Base-by-base conservation (phyloP, 805 yeast genomes). In the Ogataea methanolica region DNA sequence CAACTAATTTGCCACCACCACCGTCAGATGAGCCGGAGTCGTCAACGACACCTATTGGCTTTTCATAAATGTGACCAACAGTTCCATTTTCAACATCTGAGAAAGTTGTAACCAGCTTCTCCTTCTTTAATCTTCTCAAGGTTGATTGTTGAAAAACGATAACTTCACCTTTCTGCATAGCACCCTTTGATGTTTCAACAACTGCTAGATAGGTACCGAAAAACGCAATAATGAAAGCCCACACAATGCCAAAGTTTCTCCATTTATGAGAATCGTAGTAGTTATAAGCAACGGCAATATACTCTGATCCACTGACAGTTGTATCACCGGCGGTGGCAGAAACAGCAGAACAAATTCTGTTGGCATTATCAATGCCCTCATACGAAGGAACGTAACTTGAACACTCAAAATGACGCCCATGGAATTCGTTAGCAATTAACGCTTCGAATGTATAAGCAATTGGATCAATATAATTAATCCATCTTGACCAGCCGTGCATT, bases 161-260 rank as follows among this genome's bases (percentile, higher is more conserved):
- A 33, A 84, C 72, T 64, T 85, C 91, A 71, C 91, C 91, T 66
- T 80, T 80, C 63, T 80, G 86, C 70, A 75, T 72, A 3, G 86
- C 79, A 61, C 83, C 80, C 59, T 74, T 76, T 56, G 80, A 79
- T 52, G 58, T 67, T 61, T 85, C 91, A 45, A 80, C 74, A 48
- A 80, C 68, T 3, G 68, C 34, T 49, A 85, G 62, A 61, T 84
- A 83, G 11, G 77, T 69, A 44, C 53, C 58, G 45, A 83, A 70
- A 65, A 85, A 82, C 63, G 80, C 73, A 39, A 82, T 48, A 22
- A 67, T 65, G 59, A 75, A 86, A 1, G 73, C 88, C 50, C 82
- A 43, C 36, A 72, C 63, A 53, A 87, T 83, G 61, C 91, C 96
- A 52, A 83, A 76, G 61, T 88, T 85, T 69, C 96, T 80, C 96